phyloP scores from a whole-genome alignment of 176 grass and related monocot species.

The Oryza glumipatula region DNA sequence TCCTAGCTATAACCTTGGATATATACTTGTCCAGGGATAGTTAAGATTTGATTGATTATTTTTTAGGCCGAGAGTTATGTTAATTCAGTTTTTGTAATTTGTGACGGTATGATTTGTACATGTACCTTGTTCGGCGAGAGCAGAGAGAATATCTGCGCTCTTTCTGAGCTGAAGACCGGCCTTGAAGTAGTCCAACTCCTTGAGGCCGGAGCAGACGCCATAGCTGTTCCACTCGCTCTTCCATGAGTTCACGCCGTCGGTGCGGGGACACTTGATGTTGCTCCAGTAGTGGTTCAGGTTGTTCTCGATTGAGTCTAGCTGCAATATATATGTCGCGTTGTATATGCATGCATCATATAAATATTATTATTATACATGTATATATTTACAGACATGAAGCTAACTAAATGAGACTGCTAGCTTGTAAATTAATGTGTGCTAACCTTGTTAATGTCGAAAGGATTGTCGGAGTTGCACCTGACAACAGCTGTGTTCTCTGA shows the following conservation, averaged over 20 bases:
- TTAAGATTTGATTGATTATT: too few relatives aligned
- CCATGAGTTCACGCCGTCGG: conserved; percentile 29
- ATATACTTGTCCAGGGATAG: too few relatives aligned
- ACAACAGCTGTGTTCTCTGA: conserved; percentile 14
- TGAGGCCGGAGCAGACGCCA: conserved; percentile 53
- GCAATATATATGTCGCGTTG: neutral
- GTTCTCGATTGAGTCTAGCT: conserved; percentile 39
- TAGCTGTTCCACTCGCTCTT: conserved; percentile 45
- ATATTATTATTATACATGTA: too few relatives aligned
- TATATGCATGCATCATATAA: too few relatives aligned
- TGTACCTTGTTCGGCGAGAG: conserved; percentile 27
- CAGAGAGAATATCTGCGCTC: conserved; percentile 22
- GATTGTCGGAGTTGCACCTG: conserved; percentile 24
- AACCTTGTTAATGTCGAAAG: conserved; percentile 39
- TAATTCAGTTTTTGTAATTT: neutral
- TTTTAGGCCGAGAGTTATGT: too few relatives aligned
- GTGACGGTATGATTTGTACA: too few relatives aligned
- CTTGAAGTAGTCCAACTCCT: conserved; percentile 54
- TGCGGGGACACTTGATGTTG: conserved; percentile 55
- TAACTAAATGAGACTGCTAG: neutral
- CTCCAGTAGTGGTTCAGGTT: conserved; percentile 52
- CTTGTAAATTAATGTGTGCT: neutral
- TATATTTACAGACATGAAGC: neutral
- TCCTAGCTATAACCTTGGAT: too few relatives aligned
- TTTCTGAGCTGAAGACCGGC: conserved; percentile 33